These are phyloP conservation scores for Allantophomopsis lycopodina DNA, from an alignment of 2,329 filamentous ascomycete species.

Conservation along the genomic window DNA sequence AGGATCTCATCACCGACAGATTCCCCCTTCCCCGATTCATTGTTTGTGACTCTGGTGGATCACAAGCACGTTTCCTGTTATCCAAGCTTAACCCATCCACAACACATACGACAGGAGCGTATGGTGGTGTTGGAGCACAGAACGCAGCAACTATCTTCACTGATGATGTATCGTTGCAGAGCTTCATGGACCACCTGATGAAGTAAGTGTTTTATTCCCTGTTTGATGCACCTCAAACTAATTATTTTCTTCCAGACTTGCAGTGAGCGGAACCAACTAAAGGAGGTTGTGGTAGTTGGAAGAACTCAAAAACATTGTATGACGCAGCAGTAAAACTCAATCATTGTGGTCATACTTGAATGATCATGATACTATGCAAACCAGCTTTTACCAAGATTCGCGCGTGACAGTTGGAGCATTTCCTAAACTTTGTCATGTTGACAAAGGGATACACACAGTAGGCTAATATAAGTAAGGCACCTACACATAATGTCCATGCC, in stretches of 20 bases:
- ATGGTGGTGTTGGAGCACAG: slow-evolving; percentile 73
- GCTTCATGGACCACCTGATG: slow-evolving; percentile 99
- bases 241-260: slow-evolving; percentile 21
- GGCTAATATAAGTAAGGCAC: too few species aligned
- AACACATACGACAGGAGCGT: slow-evolving; percentile 85
- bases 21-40: slow-evolving; percentile 99
- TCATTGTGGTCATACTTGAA: too few species aligned
- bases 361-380: too few species aligned
- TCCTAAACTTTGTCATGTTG: too few species aligned
- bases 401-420: too few species aligned
- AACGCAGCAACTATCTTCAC: slow-evolving; percentile 98
- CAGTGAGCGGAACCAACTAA: slow-evolving; percentile 33
- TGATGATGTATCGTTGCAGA: slow-evolving; percentile 93
- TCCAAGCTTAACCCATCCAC: slow-evolving; percentile 97
- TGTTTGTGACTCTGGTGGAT: slow-evolving; percentile 95
- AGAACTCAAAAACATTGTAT: too few species aligned
- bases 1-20: slow-evolving; percentile 93
- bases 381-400: too few species aligned
- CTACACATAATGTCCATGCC: too few species aligned
- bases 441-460: too few species aligned
- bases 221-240: background rate
- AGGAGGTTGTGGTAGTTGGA: too few species aligned
- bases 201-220: slow-evolving; percentile 51
- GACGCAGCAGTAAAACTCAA: too few species aligned
- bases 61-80: slow-evolving; percentile 89